Conservation (phyloP, 108 stramenopile genomes). For the Epithemia pelagica region DNA sequence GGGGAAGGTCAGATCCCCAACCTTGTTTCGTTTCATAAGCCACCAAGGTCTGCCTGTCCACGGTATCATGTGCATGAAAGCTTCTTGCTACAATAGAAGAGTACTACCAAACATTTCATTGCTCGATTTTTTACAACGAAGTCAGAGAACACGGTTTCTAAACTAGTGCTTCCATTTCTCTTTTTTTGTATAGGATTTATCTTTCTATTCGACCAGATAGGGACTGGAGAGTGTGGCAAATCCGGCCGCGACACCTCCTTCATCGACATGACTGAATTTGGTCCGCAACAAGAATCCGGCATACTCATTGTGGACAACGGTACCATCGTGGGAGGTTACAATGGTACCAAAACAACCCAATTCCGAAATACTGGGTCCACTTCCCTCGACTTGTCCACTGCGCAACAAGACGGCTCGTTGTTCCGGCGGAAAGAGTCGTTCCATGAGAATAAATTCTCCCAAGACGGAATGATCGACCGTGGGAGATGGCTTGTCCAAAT, state of each 20-base stretch:
- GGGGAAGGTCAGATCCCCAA: no score
- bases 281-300: constrained; percentile 74
- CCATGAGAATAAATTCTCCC: constrained; percentile 84
- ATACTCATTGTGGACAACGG: constrained; percentile 64
- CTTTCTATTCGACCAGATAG: constrained; percentile 24
- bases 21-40: no score
- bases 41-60: no score
- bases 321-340: constrained; percentile 36
- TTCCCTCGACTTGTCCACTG: constrained; percentile 63
- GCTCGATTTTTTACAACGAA: no score
- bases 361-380: constrained; percentile 70
- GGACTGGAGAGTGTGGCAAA: constrained; percentile 84
- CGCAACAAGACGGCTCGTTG: constrained; percentile 66
- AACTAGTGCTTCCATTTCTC: no score
- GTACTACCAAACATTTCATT: no score
- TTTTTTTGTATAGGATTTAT: no score
- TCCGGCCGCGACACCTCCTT: constrained; percentile 84
- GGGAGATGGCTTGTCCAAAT: constrained; percentile 14
- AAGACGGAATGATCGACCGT: constrained; percentile 26
- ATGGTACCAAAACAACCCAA: constrained; percentile 74
- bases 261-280: constrained; percentile 80
- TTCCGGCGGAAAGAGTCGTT: constrained; percentile 75
- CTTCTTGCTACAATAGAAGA: no score
- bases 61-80: no score
- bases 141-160: no score